phyloP scores from a whole-genome alignment of 139 green algal species.

The Mesostigma viride region DNA sequence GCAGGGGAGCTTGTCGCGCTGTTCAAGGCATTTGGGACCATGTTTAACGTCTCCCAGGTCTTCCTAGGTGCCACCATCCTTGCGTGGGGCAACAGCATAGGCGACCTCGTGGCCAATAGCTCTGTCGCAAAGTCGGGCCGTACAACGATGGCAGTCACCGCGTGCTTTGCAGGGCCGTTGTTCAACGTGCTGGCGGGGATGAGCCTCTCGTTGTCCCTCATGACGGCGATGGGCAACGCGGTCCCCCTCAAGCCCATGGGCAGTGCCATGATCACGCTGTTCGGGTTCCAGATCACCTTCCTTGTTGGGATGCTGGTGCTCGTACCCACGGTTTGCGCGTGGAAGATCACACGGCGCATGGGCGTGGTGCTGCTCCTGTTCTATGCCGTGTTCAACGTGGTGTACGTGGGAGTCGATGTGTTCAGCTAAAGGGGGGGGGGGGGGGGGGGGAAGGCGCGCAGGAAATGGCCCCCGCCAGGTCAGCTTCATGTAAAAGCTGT shows the following conservation, averaged over 20 bases:
- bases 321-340: neutral
- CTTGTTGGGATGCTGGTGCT: neutral
- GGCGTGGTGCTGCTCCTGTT: neutral
- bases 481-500: too few species aligned
- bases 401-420: too few species aligned
- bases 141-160: slow-evolving; percentile 34
- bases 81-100: slow-evolving; percentile 49
- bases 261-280: neutral
- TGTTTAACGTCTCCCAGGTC: slow-evolving; percentile 21
- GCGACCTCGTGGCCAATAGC: slow-evolving; percentile 36
- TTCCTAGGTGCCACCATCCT: slow-evolving; percentile 43
- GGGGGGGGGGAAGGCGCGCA: too few species aligned
- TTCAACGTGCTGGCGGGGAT: slow-evolving; percentile 47
- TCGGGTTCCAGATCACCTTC: neutral
- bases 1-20: slow-evolving; percentile 35
- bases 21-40: slow-evolving; percentile 25
- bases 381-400: neutral
- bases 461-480: too few species aligned
- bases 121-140: slow-evolving; percentile 25
- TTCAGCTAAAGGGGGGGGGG: too few species aligned
- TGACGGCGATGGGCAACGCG: neutral
- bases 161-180: slow-evolving; percentile 39
- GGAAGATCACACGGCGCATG: neutral
- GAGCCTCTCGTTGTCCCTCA: slow-evolving; percentile 26
- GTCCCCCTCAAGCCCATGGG: neutral